These are phyloP conservation scores for Metschnikowia drakensbergensis DNA, from an alignment of 805 yeast species.

Conservation along the genomic window DNA sequence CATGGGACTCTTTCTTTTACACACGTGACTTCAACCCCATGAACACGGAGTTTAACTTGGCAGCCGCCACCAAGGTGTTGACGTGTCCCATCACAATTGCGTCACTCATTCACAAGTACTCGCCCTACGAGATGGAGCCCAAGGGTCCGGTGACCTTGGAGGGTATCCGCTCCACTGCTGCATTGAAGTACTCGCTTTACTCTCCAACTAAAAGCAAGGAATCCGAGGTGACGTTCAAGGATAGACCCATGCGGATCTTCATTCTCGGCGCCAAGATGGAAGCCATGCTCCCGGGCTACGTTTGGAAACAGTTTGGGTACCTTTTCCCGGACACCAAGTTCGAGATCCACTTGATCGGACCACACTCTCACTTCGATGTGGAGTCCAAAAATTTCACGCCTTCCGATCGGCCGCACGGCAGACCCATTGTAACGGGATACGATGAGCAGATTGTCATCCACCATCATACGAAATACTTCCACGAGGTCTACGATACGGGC, in stretches of 20 bases:
- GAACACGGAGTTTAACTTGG: constrained; percentile 95
- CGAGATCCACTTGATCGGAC: constrained; percentile 91
- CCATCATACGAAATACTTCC: constrained; percentile 88
- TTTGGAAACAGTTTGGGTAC: constrained; percentile 90
- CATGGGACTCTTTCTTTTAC: constrained; percentile 92
- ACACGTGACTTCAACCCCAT: constrained; percentile 90
- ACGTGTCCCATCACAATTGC: constrained; percentile 92
- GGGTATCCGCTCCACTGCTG: constrained; percentile 91
- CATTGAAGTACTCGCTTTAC: constrained; percentile 83
- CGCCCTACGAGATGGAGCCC: constrained; percentile 79
- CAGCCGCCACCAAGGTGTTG: constrained; percentile 90
- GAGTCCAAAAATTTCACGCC: constrained; percentile 58
- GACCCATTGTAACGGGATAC: constrained; percentile 68
- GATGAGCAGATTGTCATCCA: constrained; percentile 72
- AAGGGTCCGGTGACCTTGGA: constrained; percentile 87
- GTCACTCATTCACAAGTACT: constrained; percentile 72
- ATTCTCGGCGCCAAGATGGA: constrained; percentile 91
- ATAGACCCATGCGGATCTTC: constrained; percentile 86
- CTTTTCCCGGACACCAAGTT: constrained; percentile 78
- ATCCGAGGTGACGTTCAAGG: constrained; percentile 56
- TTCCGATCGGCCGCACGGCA: constrained; percentile 46
- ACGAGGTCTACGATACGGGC: constrained; percentile 83
- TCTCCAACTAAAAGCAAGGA: constrained; percentile 54
- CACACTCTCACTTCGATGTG: constrained; percentile 77
- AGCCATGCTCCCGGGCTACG: constrained; percentile 87